phyloP scores from a whole-genome alignment of 345 rosid species.

The Abelmoschus esculentus region DNA sequence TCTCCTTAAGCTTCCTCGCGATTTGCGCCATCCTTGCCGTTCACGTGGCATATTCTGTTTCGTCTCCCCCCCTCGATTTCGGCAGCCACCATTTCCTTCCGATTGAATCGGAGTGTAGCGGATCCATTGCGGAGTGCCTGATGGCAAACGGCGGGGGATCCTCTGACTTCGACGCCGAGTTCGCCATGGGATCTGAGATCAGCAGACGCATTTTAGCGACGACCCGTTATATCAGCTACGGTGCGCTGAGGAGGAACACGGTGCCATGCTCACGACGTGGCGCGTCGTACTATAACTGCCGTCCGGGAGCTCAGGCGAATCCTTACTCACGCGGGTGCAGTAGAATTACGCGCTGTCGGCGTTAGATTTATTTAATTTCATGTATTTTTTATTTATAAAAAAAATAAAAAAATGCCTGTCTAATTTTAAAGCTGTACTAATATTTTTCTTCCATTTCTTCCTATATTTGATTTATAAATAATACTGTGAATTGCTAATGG shows the following conservation, averaged over 20 bases:
- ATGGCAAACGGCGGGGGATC: not conserved
- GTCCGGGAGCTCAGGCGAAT: not conserved
- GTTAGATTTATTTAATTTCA: constrained; percentile 3
- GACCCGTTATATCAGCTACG: not conserved
- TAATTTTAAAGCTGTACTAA: not conserved
- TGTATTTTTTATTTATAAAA: not conserved
- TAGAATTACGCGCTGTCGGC: not conserved
- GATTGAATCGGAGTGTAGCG: not conserved
- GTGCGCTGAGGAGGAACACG: not conserved
- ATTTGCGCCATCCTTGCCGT: not conserved
- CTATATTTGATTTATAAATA: not conserved
- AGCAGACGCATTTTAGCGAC: not conserved
- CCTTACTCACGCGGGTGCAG: not conserved
- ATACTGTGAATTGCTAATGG: not conserved
- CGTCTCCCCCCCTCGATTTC: not conserved
- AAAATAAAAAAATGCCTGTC: not conserved
- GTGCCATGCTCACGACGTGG: not conserved
- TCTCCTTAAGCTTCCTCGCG: not conserved
- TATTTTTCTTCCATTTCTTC: not conserved
- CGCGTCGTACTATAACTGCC: not conserved
- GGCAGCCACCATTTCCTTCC: not conserved
- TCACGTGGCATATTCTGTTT: not conserved
- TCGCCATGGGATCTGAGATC: not conserved
- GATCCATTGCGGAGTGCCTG: not conserved
- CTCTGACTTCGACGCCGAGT: not conserved